These are phyloP conservation scores for Yarrowia galli DNA, from an alignment of 1,139 yeast genomes.

Conservation along the genomic window DNA sequence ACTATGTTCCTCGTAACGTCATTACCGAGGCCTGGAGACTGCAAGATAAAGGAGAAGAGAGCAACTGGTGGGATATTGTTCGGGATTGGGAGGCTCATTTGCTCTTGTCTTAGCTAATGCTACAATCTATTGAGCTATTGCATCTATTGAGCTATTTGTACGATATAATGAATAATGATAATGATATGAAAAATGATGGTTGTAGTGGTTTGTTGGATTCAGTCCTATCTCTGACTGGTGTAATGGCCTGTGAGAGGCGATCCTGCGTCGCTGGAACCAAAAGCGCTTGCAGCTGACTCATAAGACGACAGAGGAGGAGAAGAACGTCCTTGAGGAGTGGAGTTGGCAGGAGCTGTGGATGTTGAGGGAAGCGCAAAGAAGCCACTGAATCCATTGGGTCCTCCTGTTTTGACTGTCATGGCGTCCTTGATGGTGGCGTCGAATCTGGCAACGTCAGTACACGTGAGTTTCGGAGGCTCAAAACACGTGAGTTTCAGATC, in stretches of 20 bases:
- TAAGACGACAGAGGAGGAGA: slow-evolving; percentile 8
- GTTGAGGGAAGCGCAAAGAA: background rate
- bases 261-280: background rate
- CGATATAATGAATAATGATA: slow-evolving; percentile 34
- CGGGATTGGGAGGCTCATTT: slow-evolving; percentile 86
- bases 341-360: too few species aligned
- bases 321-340: background rate
- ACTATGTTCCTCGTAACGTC: slow-evolving; percentile 85
- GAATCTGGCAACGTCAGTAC: background rate
- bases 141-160: slow-evolving; percentile 1
- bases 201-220: too few species aligned
- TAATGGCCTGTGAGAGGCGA: too few species aligned
- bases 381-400: background rate
- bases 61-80: slow-evolving; percentile 80
- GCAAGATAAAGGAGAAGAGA: slow-evolving; percentile 62
- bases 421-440: slow-evolving; percentile 12
- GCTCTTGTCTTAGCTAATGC: slow-evolving; percentile 66
- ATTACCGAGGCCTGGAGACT: slow-evolving; percentile 89
- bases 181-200: background rate
- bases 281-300: background rate
- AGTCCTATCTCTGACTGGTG: background rate
- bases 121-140: too few species aligned
- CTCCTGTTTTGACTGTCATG: background rate
- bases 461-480: background rate
- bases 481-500: slow-evolving; percentile 10